Evolutionary conservation across 768 basidiomycete species (phyloP), one percentile per base, ranked within the genome.

Genomic region (Macrolepiota dolichaula): DNA sequence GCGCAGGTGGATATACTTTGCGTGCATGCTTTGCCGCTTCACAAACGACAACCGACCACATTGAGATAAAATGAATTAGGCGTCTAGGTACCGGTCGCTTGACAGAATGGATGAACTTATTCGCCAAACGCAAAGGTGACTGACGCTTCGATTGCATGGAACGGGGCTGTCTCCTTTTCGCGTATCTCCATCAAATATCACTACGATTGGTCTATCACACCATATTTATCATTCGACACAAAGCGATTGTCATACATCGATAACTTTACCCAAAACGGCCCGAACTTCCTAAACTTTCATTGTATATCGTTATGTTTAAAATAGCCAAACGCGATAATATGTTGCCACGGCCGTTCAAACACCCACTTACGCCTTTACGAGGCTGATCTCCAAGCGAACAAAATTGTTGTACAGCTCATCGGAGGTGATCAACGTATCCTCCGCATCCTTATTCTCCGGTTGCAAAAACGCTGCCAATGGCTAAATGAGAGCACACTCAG

Each of bases 391-490:
- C 51, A 61, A 50, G 17, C 59, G 59, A 49, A 88, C 85, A 63
- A 83, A 89, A 66, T 89, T 87, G 73, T 89, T 83, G 73, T 91
- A 91, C 42, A 91, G 67, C 73, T 91, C 88, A 57, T 85, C 85
- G 22, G 84, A 83, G 22, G 87, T 85, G 59, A 91, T 72, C 42
- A 91, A 74, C 2, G 85, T 88, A 69, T 91, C 87, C 58, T 86
- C 83, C 27, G 76, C 77, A 52, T 81, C 75, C 51, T 81, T 83
- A 65, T 79, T 79, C 57, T 76, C 73, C 0, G 84, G 81, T 68
- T 87, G 80, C 60, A 89, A 69, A 73, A 87, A 91, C 13, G 87
- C 85, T 1, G 86, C 80, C 55, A 90, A 76, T 6, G 87, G 86
- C 81, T 81, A 64, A 17, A 25, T 24, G 24, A 10, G 6, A 55